Evolutionary conservation across 108 stramenopile genomes (phyloP), one percentile per base, ranked within the genome.

Genomic region (Skeletonema costatum): DNA sequence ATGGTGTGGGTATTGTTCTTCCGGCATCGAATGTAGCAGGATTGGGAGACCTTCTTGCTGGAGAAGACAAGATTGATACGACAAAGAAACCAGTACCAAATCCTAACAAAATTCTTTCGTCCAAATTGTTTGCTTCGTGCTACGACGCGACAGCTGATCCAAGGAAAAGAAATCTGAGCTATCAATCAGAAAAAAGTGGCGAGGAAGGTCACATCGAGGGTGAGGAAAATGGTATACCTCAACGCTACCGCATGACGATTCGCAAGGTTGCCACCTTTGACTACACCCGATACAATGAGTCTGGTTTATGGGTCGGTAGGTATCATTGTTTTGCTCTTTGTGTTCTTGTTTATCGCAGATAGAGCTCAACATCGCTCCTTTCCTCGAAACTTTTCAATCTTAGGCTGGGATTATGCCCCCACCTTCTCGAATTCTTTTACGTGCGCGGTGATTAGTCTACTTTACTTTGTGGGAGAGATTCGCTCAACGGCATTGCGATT

Each of bases 401-500:
- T 41, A 35, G 63, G 63, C 36, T 96, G 91, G 90, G 95, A 96
- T 65, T 92, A 92, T 69, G 56, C 87, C 44, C 81, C 83, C 16
- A 76, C 87, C 2, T 85, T 91, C 73, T 81, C 88, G 9, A 93
- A 93, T 64, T 77, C 89, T 5, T 92, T 85, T 66, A 83, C 82
- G 0, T 68, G 78, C 14, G 77, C 91, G 4, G 91, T 93, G 7
- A 59, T 93, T 1, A 44, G 89, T 44, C 31, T 91, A 42, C 75
- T 96, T 1, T 96, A 93, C 51, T 96, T 96, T 65, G 68, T 88
- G 3, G 81, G 75, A 65, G 91, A 92, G 73, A 76, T 93, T 33
- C 77, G 91, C 6, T 60, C 79, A 2, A 71, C 70, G 38, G 87
- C 87, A 21, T 70, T 93, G 7, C 33, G 75, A 13, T 70, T 81